Evolutionary conservation across 768 basidiomycete genomes (phyloP).

Genomic region (Cystofilobasidium capitatum): DNA sequence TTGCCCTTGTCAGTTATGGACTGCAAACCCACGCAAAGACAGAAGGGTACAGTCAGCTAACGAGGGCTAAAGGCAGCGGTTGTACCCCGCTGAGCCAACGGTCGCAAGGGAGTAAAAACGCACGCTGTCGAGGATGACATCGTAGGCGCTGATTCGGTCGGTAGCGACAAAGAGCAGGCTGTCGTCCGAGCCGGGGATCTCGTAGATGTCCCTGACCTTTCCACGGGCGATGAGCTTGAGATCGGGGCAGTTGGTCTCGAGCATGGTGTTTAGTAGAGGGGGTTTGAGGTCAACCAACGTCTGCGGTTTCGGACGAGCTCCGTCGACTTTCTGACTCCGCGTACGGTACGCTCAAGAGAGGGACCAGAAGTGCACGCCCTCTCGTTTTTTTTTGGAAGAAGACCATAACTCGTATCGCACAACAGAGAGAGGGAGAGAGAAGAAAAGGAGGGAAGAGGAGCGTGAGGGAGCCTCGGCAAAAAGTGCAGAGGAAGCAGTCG

Average conservation of each 20-base stretch:
- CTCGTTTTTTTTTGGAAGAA: too few species aligned
- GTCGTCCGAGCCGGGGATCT: constrained; percentile 52
- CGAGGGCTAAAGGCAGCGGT: neutral
- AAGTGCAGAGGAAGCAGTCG: neutral
- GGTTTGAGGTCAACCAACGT: too few species aligned
- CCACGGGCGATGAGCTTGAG: constrained; percentile 71
- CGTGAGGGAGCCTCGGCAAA: neutral
- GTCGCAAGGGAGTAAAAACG: constrained; percentile 36
- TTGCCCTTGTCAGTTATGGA: constrained; percentile 91
- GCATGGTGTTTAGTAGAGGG: constrained; percentile 10
- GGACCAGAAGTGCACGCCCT: too few species aligned
- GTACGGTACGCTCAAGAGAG: too few species aligned
- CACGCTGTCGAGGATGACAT: constrained; percentile 88
- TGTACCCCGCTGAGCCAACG: neutral
- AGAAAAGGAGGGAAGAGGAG: neutral
- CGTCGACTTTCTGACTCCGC: too few species aligned
- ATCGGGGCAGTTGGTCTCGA: constrained; percentile 37
- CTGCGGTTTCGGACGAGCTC: too few species aligned
- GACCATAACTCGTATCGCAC: neutral
- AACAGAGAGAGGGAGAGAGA: neutral
- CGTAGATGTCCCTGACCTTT: constrained; percentile 94
- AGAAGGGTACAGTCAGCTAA: neutral
- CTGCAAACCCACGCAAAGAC: constrained; percentile 48
- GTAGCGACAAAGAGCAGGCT: constrained; percentile 82
- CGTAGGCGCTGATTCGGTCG: constrained; percentile 93